Evolutionary conservation across 2,329 filamentous ascomycete species (phyloP).

Genomic region (Diaporthe australafricana): DNA sequence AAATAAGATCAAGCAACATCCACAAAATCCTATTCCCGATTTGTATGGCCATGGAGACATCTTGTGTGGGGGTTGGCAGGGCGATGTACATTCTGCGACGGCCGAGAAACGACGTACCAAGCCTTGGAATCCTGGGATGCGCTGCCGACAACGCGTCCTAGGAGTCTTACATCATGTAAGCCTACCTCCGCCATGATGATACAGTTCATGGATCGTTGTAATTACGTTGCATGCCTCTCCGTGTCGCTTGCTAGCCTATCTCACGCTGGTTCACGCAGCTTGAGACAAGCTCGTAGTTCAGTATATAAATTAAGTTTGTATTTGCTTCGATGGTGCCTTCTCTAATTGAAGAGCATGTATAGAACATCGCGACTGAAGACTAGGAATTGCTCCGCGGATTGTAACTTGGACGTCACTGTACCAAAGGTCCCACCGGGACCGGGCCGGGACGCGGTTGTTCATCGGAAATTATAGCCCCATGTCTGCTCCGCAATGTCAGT

Average conservation of each 20-base stretch:
- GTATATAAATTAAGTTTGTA: background rate
- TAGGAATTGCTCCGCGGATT: background rate
- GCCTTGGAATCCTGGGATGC: background rate
- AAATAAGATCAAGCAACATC: accelerated
- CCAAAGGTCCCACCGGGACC: too few relatives aligned
- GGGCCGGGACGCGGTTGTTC: background rate
- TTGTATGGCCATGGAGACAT: background rate
- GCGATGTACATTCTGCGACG: background rate
- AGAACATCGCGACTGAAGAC: too few relatives aligned
- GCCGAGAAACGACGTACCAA: background rate
- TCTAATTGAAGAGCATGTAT: background rate
- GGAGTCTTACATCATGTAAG: background rate
- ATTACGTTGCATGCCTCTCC: background rate
- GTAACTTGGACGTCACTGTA: background rate
- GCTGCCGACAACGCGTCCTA: background rate
- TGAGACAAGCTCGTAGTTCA: background rate
- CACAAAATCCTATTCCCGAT: background rate
- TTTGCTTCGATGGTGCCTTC: too few relatives aligned
- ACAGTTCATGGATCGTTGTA: background rate
- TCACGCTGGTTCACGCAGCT: background rate
- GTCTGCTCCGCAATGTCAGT: too few relatives aligned
- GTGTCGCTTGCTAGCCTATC: background rate
- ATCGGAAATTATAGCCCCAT: too few relatives aligned
- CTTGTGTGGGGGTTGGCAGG: background rate
- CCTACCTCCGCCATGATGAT: background rate